phyloP scores from a whole-genome alignment of 257 asterid species.

The Capsicum chinense region DNA sequence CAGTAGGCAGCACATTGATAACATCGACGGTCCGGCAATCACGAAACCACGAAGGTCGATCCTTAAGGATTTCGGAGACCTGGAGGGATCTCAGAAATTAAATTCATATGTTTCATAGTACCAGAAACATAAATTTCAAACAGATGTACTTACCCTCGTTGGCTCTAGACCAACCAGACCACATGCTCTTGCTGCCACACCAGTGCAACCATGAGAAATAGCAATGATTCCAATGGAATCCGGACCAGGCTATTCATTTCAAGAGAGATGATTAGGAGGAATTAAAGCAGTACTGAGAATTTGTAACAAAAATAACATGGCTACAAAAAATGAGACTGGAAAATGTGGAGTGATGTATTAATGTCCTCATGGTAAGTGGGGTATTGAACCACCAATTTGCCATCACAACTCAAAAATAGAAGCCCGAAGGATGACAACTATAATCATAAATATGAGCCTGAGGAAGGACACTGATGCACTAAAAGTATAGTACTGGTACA shows the following conservation, averaged over 20 bases:
- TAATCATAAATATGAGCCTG: not conserved
- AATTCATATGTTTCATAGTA: not conserved
- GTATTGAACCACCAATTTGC: not conserved
- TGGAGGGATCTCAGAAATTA: constrained; percentile 37
- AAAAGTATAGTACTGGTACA: not conserved
- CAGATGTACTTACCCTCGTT: constrained; percentile 62
- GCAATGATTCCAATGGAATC: constrained; percentile 99
- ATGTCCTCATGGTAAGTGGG: not conserved
- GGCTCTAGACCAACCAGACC: constrained; percentile 97
- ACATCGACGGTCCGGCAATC: constrained; percentile 91
- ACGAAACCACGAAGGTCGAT: constrained; percentile 94
- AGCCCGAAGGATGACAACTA: not conserved
- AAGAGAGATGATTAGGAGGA: constrained; percentile 15
- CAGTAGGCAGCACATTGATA: constrained; percentile 83
- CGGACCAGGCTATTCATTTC: constrained; percentile 95
- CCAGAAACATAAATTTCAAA: not conserved
- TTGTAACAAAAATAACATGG: not conserved
- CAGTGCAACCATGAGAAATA: constrained; percentile 99
- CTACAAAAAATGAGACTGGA: not conserved
- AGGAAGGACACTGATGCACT: not conserved
- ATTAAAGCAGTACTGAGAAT: not conserved
- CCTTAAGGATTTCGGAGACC: constrained; percentile 97
- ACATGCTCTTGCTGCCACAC: constrained; percentile 96
- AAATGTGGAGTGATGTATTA: not conserved
- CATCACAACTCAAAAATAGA: not conserved